phyloP scores from a whole-genome alignment of 2,329 filamentous ascomycete genomes.

The Elsinoe australis region DNA sequence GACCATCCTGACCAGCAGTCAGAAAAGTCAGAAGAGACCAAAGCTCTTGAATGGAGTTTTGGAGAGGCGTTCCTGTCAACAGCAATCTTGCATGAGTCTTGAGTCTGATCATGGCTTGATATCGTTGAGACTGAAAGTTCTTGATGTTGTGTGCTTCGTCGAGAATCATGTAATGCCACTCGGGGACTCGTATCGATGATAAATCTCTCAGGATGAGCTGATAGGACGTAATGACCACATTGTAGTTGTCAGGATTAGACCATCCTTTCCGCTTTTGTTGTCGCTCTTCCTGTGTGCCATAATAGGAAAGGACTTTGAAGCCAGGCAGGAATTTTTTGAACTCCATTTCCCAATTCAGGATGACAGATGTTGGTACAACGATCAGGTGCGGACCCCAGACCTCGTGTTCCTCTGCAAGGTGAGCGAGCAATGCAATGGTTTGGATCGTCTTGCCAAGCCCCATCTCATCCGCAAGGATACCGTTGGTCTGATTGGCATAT shows the following conservation, averaged over 20 bases:
- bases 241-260: slow-evolving; percentile 69
- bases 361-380: slow-evolving; percentile 94
- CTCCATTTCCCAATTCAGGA: slow-evolving; percentile 99
- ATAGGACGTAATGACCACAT: slow-evolving; percentile 96
- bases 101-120: slow-evolving; percentile 91
- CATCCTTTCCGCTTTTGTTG: slow-evolving; percentile 86
- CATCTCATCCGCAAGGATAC: slow-evolving; percentile 97
- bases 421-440: slow-evolving; percentile 87
- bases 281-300: slow-evolving; percentile 86
- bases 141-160: slow-evolving; percentile 99
- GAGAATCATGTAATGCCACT: slow-evolving; percentile 97
- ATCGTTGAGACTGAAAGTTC: slow-evolving; percentile 95
- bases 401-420: slow-evolving; percentile 80
- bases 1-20: slow-evolving; percentile 77
- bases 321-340: slow-evolving; percentile 99
- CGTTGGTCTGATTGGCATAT: slow-evolving; percentile 87
- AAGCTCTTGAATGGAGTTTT: slow-evolving; percentile 92
- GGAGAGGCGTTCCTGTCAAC: slow-evolving; percentile 86
- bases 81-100: slow-evolving; percentile 81
- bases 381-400: slow-evolving; percentile 96
- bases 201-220: slow-evolving; percentile 92
- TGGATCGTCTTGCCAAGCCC: slow-evolving; percentile 97
- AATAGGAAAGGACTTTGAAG: slow-evolving; percentile 97
- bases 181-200: slow-evolving; percentile 81
- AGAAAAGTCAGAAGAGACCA: slow-evolving; percentile 97